Evolutionary conservation across 1,139 yeast genomes (phyloP).

Genomic region (Sugiyamaella grinbergsii): DNA sequence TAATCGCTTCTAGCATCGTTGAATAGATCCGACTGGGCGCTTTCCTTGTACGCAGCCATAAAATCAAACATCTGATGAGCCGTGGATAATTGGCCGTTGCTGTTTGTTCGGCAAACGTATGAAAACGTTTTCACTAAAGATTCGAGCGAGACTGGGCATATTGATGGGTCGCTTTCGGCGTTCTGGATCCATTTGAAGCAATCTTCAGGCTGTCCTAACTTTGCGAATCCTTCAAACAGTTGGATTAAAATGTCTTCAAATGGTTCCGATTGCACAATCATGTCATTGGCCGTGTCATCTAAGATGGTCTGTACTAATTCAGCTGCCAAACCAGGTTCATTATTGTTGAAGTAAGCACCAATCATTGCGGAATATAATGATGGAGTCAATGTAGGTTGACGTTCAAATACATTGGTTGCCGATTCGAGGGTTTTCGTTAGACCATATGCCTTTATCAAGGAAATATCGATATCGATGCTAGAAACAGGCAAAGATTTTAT

Average conservation of each 20-base stretch:
- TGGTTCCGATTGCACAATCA: slow-evolving; percentile 11
- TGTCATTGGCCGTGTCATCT: slow-evolving; percentile 18
- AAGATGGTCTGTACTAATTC: slow-evolving; percentile 36
- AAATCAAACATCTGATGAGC: slow-evolving; percentile 36
- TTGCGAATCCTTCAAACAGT: slow-evolving; percentile 39
- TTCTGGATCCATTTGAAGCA: slow-evolving; percentile 43
- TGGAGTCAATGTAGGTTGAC: background rate
- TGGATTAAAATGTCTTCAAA: slow-evolving; percentile 26
- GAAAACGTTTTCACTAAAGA: slow-evolving; percentile 32
- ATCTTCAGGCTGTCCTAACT: slow-evolving; percentile 34
- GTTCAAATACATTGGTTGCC: slow-evolving; percentile 25
- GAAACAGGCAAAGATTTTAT: slow-evolving; percentile 7
- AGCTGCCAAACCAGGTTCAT: slow-evolving; percentile 36
- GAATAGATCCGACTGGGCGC: slow-evolving; percentile 23
- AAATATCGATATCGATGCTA: slow-evolving; percentile 10
- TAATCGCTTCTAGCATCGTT: slow-evolving; percentile 33
- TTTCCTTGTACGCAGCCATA: slow-evolving; percentile 32
- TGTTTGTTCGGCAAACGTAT: slow-evolving; percentile 18
- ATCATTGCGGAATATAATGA: slow-evolving; percentile 36
- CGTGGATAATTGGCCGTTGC: slow-evolving; percentile 28
- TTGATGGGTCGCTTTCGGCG: slow-evolving; percentile 31
- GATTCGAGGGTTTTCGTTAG: slow-evolving; percentile 25
- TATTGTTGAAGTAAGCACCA: slow-evolving; percentile 38
- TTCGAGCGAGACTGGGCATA: slow-evolving; percentile 27
- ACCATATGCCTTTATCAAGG: slow-evolving; percentile 30